Evolutionary conservation across 208 protist genomes (phyloP).

Genomic region (Acanthamoeba castellanii): DNA sequence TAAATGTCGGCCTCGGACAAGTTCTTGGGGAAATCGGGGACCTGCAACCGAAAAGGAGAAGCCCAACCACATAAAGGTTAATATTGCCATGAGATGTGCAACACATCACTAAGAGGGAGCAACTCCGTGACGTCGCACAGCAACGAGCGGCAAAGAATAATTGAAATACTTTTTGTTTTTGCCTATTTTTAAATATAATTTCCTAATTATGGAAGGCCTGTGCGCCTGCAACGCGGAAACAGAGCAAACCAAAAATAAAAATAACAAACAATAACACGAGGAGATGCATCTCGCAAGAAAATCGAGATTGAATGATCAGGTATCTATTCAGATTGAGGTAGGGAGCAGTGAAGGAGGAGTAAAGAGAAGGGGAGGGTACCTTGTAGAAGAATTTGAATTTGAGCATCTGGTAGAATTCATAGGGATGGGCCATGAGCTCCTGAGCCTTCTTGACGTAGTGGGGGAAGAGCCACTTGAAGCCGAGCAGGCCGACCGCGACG

Average conservation of each 20-base stretch:
- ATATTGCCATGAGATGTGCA: too few relatives aligned
- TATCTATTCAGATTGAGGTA: too few relatives aligned
- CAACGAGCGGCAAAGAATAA: background rate
- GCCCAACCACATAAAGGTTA: too few relatives aligned
- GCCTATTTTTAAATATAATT: too few relatives aligned
- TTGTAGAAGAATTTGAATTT: background rate
- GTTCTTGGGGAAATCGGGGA: background rate
- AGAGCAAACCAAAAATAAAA: too few relatives aligned
- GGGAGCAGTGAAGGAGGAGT: too few relatives aligned
- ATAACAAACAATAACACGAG: too few relatives aligned
- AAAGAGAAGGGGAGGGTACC: background rate
- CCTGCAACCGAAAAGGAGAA: background rate
- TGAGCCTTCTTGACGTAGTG: background rate
- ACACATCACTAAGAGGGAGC: background rate
- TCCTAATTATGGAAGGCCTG: too few relatives aligned
- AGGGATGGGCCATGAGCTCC: background rate
- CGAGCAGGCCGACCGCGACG: slow-evolving; percentile 1
- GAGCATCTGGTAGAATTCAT: slow-evolving; percentile 11
- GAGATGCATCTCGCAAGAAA: too few relatives aligned
- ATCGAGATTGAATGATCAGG: too few relatives aligned
- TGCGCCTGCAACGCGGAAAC: too few relatives aligned
- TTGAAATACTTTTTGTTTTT: too few relatives aligned
- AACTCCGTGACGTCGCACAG: background rate
- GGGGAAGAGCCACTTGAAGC: slow-evolving; percentile 28
- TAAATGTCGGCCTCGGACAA: background rate